Evolutionary conservation across 1,284 basidiomycete species (phyloP).

Genomic region (Coriolopsis trogii): DNA sequence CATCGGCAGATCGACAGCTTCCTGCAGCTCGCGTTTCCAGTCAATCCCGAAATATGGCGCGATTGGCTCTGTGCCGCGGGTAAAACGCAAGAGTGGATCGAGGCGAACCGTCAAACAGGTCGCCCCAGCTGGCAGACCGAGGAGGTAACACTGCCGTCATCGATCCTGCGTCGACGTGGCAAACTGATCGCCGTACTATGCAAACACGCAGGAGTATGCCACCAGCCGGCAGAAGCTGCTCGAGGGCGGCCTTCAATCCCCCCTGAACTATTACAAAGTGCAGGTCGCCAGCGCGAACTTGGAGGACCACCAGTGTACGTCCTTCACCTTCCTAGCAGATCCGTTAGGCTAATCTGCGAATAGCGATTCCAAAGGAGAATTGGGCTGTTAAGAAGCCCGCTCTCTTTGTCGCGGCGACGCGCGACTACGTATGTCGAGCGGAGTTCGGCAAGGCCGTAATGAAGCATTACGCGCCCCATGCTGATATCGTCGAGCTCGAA

Average conservation of each 20-base stretch:
- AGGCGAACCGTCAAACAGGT: neutral
- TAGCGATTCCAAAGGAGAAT: neutral
- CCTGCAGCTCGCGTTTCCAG: slow-evolving; percentile 2
- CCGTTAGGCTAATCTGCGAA: too few relatives aligned
- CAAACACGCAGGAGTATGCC: slow-evolving; percentile 13
- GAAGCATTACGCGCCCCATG: slow-evolving; percentile 3
- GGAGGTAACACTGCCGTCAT: neutral
- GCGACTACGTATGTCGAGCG: slow-evolving; percentile 2
- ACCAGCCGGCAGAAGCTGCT: neutral
- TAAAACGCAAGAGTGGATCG: slow-evolving; percentile 4
- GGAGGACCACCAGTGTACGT: slow-evolving; percentile 62
- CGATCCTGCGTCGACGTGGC: too few relatives aligned
- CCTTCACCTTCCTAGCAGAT: too few relatives aligned
- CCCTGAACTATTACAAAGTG: neutral
- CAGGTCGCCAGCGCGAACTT: slow-evolving; percentile 41
- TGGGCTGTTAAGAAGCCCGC: slow-evolving; percentile 1
- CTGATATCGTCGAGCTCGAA: slow-evolving; percentile 3
- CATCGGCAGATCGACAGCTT: slow-evolving; percentile 10
- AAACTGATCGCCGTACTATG: too few relatives aligned
- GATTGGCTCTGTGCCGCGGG: neutral
- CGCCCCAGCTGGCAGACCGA: slow-evolving; percentile 1
- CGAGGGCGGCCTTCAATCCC: neutral
- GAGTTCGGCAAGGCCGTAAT: neutral
- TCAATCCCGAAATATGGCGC: neutral
- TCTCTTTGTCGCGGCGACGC: slow-evolving; percentile 9